Base-by-base conservation (phyloP, 2,329 filamentous ascomycete species). In the Aspergillus costaricaensis region DNA sequence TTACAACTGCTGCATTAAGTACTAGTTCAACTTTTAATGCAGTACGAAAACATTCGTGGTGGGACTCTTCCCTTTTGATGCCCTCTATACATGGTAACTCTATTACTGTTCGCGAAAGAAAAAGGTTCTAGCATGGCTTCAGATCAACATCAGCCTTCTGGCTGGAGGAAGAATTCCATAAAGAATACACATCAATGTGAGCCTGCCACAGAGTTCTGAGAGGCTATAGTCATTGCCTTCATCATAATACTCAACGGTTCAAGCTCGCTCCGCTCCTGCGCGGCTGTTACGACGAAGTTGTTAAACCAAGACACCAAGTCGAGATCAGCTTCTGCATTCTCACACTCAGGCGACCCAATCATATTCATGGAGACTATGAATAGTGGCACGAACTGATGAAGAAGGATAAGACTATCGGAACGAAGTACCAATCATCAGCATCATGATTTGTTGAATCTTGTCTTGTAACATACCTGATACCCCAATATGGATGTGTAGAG, bases 361-460 rank as follows among this genome's bases (percentile, higher is more conserved):
- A 62, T 61, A 38, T 64, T 48, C 38, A 59, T 19, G 21, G 60
- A 62, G 2, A 65, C 27, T 15, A 62, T 61, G 5, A 64, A 62
- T 2, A 64, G 59, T 0, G 64, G 64, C 5, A 64, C 50, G 9
- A 64, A 64, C 21, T 65, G 62, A 21, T 65, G 62, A 2, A 65
- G 50, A 14, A 65, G 25, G 12, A 65, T 55, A 25, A 64, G 62
- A 52, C 64, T 65, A 8, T 15, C 0, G 12, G 2, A 5, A 43
- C 1, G 8, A 10, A 19, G 17, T 4, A 3, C 17, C 15, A 23
- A 9, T 4, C 1, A 25, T 60, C 4, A 57, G 39, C n/a, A 5
- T n/a, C 38, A 38, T 12, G 10, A 12, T 12, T 5, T 14, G 5
- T 1, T 3, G 3, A 14, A 14, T 14, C 4, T 12, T 14, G 5